These are phyloP conservation scores for Xylaria sp. DNA, from an alignment of 2,329 filamentous ascomycete genomes.

Conservation along the genomic window DNA sequence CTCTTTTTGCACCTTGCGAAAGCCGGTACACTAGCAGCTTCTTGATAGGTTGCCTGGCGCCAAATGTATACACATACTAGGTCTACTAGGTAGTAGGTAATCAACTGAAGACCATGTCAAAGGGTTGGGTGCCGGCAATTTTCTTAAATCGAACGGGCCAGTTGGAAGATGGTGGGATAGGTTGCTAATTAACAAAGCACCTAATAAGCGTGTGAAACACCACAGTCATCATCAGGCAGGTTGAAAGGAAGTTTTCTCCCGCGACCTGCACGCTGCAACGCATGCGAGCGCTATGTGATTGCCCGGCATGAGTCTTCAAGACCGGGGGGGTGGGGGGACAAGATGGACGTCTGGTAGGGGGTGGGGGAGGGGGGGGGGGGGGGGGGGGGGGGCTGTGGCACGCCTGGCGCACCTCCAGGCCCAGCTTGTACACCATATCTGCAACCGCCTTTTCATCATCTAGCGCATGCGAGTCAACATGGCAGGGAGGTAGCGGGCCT, in stretches of 20 bases:
- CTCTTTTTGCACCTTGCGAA: not conserved
- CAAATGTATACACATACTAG: no score
- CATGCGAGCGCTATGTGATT: conserved; percentile 28
- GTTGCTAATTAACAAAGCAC: conserved; percentile 19
- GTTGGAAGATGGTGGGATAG: conserved; percentile 29
- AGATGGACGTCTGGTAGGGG: conserved; percentile 5
- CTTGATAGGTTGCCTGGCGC: not conserved
- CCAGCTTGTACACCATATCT: conserved; percentile 23
- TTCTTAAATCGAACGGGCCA: conserved; percentile 31
- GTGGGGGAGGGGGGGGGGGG: conserved; percentile 12
- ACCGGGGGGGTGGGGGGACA: conserved; percentile 18
- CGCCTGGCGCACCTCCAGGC: conserved; percentile 23
- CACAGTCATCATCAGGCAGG: conserved; percentile 27
- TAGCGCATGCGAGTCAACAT: conserved; percentile 4
- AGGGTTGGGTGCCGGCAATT: conserved; percentile 26
- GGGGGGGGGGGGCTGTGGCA: conserved; percentile 2
- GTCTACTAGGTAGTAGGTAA: no score
- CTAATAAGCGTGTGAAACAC: conserved; percentile 19
- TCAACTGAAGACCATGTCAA: not conserved
- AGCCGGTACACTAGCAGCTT: not conserved
- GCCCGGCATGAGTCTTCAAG: conserved; percentile 25
- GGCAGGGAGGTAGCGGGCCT: no score
- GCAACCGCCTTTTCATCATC: conserved; percentile 23
- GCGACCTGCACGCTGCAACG: conserved; percentile 21
- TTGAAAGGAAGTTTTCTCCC: conserved; percentile 28